Evolutionary conservation across 129 eudicot species (phyloP).

Genomic region (Tagetes patula): DNA sequence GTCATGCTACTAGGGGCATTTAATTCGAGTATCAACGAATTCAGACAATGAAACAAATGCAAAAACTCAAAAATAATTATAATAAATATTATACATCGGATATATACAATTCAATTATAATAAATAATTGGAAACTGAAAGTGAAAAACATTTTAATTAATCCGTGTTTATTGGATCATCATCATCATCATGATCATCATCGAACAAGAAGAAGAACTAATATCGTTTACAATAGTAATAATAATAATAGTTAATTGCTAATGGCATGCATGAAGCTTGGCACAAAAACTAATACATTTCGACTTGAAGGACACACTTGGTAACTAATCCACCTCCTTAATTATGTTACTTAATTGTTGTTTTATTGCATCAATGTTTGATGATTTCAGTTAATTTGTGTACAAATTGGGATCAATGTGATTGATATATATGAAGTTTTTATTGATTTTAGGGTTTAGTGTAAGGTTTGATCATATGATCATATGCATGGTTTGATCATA

Average conservation of each 20-base stretch:
- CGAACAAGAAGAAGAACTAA: constrained; percentile 1
- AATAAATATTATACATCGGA: too few species aligned
- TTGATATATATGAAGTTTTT: neutral
- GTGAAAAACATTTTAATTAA: neutral
- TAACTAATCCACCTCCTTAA: constrained; percentile 9
- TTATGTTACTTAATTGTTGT: neutral
- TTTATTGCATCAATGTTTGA: neutral
- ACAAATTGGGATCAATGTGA: neutral
- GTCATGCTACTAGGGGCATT: too few species aligned
- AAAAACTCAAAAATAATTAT: too few species aligned
- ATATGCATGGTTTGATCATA: too few species aligned
- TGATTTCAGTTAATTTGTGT: constrained; percentile 6
- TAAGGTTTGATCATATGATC: neutral
- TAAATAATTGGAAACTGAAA: too few species aligned
- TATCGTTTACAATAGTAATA: neutral
- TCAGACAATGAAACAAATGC: too few species aligned
- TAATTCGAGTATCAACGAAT: too few species aligned
- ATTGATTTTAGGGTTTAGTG: constrained; percentile 10
- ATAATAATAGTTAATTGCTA: neutral
- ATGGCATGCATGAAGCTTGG: constrained; percentile 69
- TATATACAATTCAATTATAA: too few species aligned
- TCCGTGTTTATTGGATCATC: constrained; percentile 12
- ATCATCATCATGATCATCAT: too few species aligned
- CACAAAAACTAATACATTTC: constrained; percentile 59
- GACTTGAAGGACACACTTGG: constrained; percentile 59